Evolutionary conservation across 2,329 filamentous ascomycete species (phyloP).

Genomic region (Metarhizium brunneum): DNA sequence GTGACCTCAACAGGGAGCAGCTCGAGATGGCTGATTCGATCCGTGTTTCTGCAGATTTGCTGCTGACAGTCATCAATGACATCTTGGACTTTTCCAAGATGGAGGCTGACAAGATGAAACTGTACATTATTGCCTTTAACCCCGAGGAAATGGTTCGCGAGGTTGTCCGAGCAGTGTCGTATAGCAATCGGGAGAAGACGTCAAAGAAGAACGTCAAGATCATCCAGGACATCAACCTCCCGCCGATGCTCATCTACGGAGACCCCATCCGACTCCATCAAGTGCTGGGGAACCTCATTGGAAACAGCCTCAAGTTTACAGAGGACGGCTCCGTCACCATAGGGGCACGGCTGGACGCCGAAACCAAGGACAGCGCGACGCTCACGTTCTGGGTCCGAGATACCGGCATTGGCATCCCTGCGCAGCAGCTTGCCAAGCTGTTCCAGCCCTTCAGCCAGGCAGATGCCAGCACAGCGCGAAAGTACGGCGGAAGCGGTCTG

Average conservation of each 20-base stretch:
- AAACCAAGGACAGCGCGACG: constrained; percentile 60
- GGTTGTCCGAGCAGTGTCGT: constrained; percentile 56
- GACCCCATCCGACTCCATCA: constrained; percentile 60
- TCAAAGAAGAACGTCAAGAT: constrained; percentile 55
- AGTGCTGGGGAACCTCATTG: constrained; percentile 73
- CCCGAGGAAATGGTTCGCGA: constrained; percentile 58
- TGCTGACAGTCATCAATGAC: constrained; percentile 91
- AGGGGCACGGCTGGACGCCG: constrained; percentile 60
- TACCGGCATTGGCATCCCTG: constrained; percentile 83
- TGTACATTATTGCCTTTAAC: constrained; percentile 63
- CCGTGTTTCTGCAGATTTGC: constrained; percentile 72
- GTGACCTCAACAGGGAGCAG: constrained; percentile 64
- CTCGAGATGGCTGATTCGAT: constrained; percentile 83
- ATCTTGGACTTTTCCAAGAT: constrained; percentile 94
- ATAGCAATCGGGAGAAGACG: constrained; percentile 55
- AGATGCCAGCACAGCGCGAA: constrained; percentile 79
- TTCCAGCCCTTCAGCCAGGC: constrained; percentile 93
- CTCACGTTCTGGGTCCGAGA: constrained; percentile 82
- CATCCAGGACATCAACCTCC: constrained; percentile 60
- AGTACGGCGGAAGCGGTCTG: constrained; percentile 85
- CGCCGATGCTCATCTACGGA: constrained; percentile 63
- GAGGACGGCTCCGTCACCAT: constrained; percentile 80
- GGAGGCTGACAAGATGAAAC: constrained; percentile 79
- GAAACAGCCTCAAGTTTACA: constrained; percentile 92
- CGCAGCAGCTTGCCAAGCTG: constrained; percentile 72